phyloP scores from a whole-genome alignment of 1,284 basidiomycete species.

The Pseudozyma sp. region DNA sequence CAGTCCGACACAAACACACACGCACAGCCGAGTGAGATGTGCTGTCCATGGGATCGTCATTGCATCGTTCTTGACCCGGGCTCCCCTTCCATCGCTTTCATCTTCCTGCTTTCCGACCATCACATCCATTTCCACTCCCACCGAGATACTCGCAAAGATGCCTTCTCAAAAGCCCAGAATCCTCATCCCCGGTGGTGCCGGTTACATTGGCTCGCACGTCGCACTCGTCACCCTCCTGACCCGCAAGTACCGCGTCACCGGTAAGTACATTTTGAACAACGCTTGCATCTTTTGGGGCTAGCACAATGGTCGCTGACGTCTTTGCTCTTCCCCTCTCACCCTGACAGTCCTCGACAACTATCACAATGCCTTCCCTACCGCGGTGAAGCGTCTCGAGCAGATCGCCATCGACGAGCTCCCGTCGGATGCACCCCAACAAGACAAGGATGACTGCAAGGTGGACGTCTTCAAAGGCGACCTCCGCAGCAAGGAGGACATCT shows the following conservation, averaged over 20 bases:
- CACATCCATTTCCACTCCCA: slow-evolving; percentile 2
- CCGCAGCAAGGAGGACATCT: slow-evolving; percentile 56
- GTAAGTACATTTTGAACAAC: slow-evolving; percentile 37
- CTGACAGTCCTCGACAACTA: slow-evolving; percentile 70
- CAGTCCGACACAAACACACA: neutral
- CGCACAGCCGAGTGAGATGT: neutral
- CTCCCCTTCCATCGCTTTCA: neutral
- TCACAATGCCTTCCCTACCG: slow-evolving; percentile 85
- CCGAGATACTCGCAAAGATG: slow-evolving; percentile 17
- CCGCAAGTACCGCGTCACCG: slow-evolving; percentile 81
- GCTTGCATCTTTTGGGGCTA: neutral
- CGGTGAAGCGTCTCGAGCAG: slow-evolving; percentile 79
- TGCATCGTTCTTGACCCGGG: neutral
- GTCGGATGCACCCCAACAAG: slow-evolving; percentile 74
- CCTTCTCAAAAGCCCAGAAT: slow-evolving; percentile 59
- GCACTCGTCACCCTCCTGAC: slow-evolving; percentile 87
- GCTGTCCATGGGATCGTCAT: neutral
- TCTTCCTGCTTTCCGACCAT: neutral
- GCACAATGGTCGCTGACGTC: neutral
- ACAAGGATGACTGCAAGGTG: slow-evolving; percentile 81
- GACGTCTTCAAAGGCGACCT: slow-evolving; percentile 72
- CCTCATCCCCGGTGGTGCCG: slow-evolving; percentile 67
- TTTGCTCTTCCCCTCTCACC: neutral
- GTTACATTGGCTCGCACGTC: slow-evolving; percentile 84
- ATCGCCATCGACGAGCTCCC: slow-evolving; percentile 80